Percentiles rank a stretch among this genome's conserved stretches.
phyloP scores from a whole-genome alignment of 805 yeast species.

The Candida palmyrensis region DNA sequence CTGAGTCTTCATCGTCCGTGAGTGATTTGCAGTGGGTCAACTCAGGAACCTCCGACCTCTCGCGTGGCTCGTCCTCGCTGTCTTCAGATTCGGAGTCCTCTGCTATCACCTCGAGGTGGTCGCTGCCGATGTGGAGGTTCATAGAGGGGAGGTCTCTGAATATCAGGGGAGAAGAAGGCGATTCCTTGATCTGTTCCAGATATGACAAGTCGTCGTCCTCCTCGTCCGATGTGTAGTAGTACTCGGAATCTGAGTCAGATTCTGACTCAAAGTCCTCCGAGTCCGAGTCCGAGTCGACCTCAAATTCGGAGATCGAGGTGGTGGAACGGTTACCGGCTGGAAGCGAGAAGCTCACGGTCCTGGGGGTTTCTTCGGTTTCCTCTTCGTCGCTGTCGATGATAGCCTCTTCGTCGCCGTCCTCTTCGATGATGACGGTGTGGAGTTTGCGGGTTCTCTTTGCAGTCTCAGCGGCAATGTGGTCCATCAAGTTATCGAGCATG shows the following conservation, averaged over 20 bases:
- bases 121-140: neutral
- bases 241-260: slow-evolving; percentile 16
- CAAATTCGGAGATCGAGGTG: slow-evolving; percentile 34
- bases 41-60: slow-evolving; percentile 14
- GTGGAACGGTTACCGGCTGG: slow-evolving; percentile 6
- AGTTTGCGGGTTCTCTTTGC: slow-evolving; percentile 16
- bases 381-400: slow-evolving; percentile 12
- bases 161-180: neutral
- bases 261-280: slow-evolving; percentile 11
- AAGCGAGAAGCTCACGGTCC: slow-evolving; percentile 7
- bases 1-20: slow-evolving; percentile 15
- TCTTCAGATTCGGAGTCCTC: slow-evolving; percentile 8
- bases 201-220: slow-evolving; percentile 7
- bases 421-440: slow-evolving; percentile 5
- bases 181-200: neutral
- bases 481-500: slow-evolving; percentile 62
- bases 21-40: slow-evolving; percentile 12
- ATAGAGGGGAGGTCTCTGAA: slow-evolving; percentile 1
- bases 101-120: slow-evolving; percentile 5
- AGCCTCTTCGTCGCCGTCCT: slow-evolving; percentile 4
- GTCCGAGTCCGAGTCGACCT: slow-evolving; percentile 26
- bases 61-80: slow-evolving; percentile 4
- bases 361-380: slow-evolving; percentile 11
- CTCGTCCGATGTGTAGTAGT: slow-evolving; percentile 15
- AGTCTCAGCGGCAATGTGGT: slow-evolving; percentile 32